Evolutionary conservation across 1,284 basidiomycete species (phyloP).

Genomic region (Papiliotrema terrestris): DNA sequence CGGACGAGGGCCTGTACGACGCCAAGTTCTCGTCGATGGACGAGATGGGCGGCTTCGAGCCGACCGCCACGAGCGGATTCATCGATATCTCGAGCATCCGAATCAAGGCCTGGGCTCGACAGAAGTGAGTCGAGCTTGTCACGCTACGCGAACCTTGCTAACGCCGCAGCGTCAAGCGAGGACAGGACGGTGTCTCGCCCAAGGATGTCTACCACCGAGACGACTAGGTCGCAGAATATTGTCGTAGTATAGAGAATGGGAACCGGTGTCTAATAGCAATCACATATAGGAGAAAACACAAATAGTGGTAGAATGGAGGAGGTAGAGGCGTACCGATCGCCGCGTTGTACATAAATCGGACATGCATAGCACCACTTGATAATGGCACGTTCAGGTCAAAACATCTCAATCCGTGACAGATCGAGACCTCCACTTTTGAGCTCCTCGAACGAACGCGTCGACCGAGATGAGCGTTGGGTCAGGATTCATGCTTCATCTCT

Average conservation of each 20-base stretch:
- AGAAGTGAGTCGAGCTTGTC: slow-evolving; percentile 21
- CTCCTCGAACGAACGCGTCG: too few species aligned
- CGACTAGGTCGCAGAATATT: too few species aligned
- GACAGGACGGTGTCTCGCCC: slow-evolving; percentile 69
- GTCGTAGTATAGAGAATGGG: too few species aligned
- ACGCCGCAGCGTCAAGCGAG: slow-evolving; percentile 64
- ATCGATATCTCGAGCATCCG: slow-evolving; percentile 93
- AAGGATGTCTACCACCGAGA: slow-evolving; percentile 69
- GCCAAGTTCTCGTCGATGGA: slow-evolving; percentile 99
- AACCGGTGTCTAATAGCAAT: not conserved
- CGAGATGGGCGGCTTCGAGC: slow-evolving; percentile 95
- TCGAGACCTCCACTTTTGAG: too few species aligned
- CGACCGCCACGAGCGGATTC: slow-evolving; percentile 86
- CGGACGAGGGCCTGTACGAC: slow-evolving; percentile 88
- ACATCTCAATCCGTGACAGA: too few species aligned
- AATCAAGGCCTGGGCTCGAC: slow-evolving; percentile 76
- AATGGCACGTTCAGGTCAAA: too few species aligned
- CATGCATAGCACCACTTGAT: not conserved
- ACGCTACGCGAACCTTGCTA: slow-evolving; percentile 3
- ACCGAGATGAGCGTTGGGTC: too few species aligned
- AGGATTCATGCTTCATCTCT: too few species aligned
- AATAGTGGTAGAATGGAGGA: too few species aligned
- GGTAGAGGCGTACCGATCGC: not conserved
- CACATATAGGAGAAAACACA: too few species aligned
- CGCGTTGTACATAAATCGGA: not conserved